Evolutionary conservation across 495 filamentous ascomycete species (phyloP).

Genomic region (Daldinia grandis): DNA sequence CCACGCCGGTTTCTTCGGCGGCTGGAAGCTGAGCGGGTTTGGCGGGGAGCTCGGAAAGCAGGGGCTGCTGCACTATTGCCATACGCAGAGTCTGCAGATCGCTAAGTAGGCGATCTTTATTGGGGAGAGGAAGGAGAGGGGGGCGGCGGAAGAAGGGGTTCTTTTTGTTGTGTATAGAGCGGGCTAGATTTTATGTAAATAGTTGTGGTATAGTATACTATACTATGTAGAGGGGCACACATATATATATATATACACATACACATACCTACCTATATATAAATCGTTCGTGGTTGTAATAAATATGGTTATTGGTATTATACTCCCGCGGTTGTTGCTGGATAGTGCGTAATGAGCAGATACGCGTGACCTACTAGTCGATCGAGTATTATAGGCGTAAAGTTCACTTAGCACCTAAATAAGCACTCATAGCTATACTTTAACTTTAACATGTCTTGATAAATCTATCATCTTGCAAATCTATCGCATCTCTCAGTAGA

Average conservation of each 20-base stretch:
- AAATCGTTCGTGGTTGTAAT: neutral
- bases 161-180: neutral
- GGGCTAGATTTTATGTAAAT: neutral
- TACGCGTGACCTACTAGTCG: neutral
- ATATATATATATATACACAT: neutral
- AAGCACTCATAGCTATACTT: neutral
- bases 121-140: neutral
- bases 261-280: neutral
- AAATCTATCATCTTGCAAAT: slow-evolving; percentile 2
- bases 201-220: neutral
- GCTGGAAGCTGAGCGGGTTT: slow-evolving; percentile 72
- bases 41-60: slow-evolving; percentile 69
- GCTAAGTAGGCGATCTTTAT: slow-evolving; percentile 28
- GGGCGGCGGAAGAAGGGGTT: neutral
- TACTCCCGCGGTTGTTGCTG: too few species aligned
- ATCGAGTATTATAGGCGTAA: neutral
- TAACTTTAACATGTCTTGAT: slow-evolving; percentile 6
- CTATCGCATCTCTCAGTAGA: neutral
- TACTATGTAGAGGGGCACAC: neutral
- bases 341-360: neutral
- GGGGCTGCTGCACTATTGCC: slow-evolving; percentile 67
- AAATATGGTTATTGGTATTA: too few species aligned
- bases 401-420: neutral
- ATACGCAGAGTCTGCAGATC: slow-evolving; percentile 61
- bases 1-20: slow-evolving; percentile 66